Percentiles rank a stretch among this genome's conserved stretches.
Evolutionary conservation across 2,329 filamentous ascomycete genomes (phyloP).

Genomic region (Aspergillus clavatus): DNA sequence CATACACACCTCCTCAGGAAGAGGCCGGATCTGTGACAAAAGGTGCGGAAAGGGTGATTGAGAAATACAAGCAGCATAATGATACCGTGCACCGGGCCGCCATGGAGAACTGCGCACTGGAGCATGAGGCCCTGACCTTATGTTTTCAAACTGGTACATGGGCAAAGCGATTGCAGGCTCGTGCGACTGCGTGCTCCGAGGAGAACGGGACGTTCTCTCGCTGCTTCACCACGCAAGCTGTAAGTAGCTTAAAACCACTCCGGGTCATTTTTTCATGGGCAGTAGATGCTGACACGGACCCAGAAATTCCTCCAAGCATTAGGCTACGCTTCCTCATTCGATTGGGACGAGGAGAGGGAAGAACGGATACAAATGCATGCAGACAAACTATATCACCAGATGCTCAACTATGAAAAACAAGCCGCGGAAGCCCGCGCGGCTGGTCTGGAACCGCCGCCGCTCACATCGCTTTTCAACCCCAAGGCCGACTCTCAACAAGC

Average conservation of each 20-base stretch:
- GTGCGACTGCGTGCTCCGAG: slow-evolving; percentile 71
- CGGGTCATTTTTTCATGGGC: background rate
- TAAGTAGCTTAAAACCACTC: slow-evolving; percentile 37
- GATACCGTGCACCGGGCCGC: slow-evolving; percentile 72
- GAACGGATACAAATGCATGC: slow-evolving; percentile 95
- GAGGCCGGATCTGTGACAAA: slow-evolving; percentile 69
- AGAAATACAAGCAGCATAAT: slow-evolving; percentile 78
- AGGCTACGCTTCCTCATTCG: slow-evolving; percentile 70
- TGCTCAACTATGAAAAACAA: slow-evolving; percentile 73
- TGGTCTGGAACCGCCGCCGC: slow-evolving; percentile 39
- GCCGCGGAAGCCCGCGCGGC: slow-evolving; percentile 56
- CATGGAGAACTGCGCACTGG: slow-evolving; percentile 86
- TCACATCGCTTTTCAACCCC: slow-evolving; percentile 43
- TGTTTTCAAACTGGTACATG: slow-evolving; percentile 73
- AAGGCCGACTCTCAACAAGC: slow-evolving; percentile 18
- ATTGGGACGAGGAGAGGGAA: slow-evolving; percentile 63
- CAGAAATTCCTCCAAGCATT: slow-evolving; percentile 84
- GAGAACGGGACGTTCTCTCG: slow-evolving; percentile 75
- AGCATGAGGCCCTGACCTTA: slow-evolving; percentile 74
- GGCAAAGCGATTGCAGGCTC: slow-evolving; percentile 50
- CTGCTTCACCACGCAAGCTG: slow-evolving; percentile 84
- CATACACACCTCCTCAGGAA: slow-evolving; percentile 68
- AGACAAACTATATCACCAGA: slow-evolving; percentile 80
- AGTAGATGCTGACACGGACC: slow-evolving; percentile 4
- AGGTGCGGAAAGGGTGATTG: slow-evolving; percentile 76